Conservation (phyloP, 495 filamentous ascomycete genomes). For the Penicillium fimorum region DNA sequence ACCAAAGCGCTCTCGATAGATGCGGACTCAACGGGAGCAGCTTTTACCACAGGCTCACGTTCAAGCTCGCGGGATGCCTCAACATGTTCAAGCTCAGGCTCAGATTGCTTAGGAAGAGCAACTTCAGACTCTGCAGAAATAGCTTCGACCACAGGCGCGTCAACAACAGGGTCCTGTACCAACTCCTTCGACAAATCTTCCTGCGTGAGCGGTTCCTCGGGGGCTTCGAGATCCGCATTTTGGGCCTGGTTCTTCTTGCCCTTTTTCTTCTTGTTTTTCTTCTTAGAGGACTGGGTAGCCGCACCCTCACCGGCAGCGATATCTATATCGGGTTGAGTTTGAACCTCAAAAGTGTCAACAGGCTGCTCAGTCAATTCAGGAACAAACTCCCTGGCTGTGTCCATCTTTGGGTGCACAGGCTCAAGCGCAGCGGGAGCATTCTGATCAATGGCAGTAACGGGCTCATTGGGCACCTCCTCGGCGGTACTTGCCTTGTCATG, state of each 20-base stretch:
- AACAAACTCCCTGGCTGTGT: conserved; percentile 11
- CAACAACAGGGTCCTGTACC: not conserved
- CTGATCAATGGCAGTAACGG: conserved; percentile 22
- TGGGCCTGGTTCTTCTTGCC: conserved; percentile 32
- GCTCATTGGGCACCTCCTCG: conserved; percentile 14
- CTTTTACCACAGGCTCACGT: not conserved
- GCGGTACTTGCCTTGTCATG: not conserved
- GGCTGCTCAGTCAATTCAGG: conserved; percentile 6
- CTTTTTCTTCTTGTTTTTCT: conserved; percentile 43
- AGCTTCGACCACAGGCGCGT: not conserved
- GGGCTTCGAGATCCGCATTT: conserved; percentile 15
- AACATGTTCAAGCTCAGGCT: conserved; percentile 6
- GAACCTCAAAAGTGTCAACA: conserved; percentile 7
- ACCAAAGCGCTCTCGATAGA: not conserved
- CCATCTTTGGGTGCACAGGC: not conserved
- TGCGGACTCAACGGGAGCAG: not conserved
- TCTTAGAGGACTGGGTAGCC: conserved; percentile 27
- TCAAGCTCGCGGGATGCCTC: conserved; percentile 10
- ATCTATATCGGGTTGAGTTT: conserved; percentile 14
- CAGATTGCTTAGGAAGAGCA: not conserved
- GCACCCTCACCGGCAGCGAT: conserved; percentile 15
- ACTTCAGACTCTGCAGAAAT: conserved; percentile 11
- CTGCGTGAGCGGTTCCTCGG: not conserved
- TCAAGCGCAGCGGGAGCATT: conserved; percentile 1
- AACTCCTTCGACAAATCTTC: not conserved